phyloP scores from a whole-genome alignment of 2,329 filamentous ascomycete species.

The Ophiobolus disseminans region DNA sequence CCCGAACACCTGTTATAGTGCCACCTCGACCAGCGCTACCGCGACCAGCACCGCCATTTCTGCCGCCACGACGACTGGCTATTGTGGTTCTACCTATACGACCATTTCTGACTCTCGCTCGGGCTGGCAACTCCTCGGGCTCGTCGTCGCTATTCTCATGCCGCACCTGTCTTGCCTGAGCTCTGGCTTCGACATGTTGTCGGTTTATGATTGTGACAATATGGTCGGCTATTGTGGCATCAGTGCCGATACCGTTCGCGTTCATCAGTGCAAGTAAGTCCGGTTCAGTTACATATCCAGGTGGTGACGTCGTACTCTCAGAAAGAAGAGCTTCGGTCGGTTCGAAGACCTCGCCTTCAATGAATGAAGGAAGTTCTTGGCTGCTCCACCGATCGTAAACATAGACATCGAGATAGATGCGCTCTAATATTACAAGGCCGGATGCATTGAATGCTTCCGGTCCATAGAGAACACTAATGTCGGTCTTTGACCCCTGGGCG shows the following conservation, averaged over 20 bases:
- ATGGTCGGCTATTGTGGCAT: constrained; percentile 98
- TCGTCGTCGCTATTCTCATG: constrained; percentile 46
- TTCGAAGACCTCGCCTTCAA: constrained; percentile 79
- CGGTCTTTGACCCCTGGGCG: constrained; percentile 83
- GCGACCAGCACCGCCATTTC: constrained; percentile 52
- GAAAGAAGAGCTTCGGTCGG: constrained; percentile 88
- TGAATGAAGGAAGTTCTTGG: constrained; percentile 79
- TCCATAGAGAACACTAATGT: constrained; percentile 84
- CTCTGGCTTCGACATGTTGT: constrained; percentile 77
- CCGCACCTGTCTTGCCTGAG: constrained; percentile 51
- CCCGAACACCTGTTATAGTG: constrained; percentile 66
- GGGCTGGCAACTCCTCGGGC: constrained; percentile 55
- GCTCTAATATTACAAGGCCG: constrained; percentile 82
- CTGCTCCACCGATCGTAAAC: constrained; percentile 94
- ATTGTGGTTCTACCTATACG: no score
- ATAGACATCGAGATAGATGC: constrained; percentile 95
- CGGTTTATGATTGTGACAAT: constrained; percentile 94
- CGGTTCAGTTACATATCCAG: constrained; percentile 89
- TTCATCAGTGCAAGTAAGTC: constrained; percentile 98
- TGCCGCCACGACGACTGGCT: constrained; percentile 38
- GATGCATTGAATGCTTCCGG: constrained; percentile 81
- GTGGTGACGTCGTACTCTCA: constrained; percentile 87
- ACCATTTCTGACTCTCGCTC: no score
- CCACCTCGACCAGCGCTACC: constrained; percentile 53
- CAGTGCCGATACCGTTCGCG: constrained; percentile 96